Evolutionary conservation across 129 eudicot genomes (phyloP), one percentile per base, ranked within the genome.

Genomic region (Scalesia atractyloides): DNA sequence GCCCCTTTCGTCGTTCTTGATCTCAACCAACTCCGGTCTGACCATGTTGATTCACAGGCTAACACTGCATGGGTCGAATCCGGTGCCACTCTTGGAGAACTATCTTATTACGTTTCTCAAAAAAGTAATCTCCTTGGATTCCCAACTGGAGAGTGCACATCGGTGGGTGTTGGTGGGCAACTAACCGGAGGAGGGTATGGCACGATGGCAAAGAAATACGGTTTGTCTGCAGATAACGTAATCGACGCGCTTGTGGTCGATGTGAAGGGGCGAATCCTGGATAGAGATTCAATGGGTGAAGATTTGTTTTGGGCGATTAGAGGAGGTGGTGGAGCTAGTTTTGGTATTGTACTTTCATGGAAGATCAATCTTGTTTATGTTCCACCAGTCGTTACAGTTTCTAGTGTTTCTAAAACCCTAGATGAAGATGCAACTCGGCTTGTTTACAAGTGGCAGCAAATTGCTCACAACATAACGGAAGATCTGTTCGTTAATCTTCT

Each of bases 251-350:
- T 60, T 30, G 5, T 60, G 18, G 66, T 60, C 5, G 66, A 60
- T 60, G 66, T 60, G 20, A 30, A 33, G 2, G 66, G 66, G 11
- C 66, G 5, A 2, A 60, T 33, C 5, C 43, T 60, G 5, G 66
- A 60, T 60, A 14, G 66, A 13, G 20, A 30, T 60, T 33, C 44
- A 5, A 26, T 60, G 66, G 66, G 66, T 60, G 66, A 60, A 60
- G 66, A 60, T 60, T 60, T 60, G 66, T 60, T 60, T 60, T 60
- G 66, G 66, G 66, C 66, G 0, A 60, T 60, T 60, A 49, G 54
- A 49, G 54, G 54, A 11, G 54, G 64, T 20, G 64, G 64, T 13
- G 64, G 64, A 57, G 64, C 37, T 20, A 57, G 64, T 57, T 57
- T 57, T 57, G 64, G 64, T 22, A 14, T 57, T 57, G 37, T 19